Percentiles rank a stretch among this genome's conserved stretches.
Evolutionary conservation across 768 basidiomycete species (phyloP).

Genomic region (Omphalotus guepiniiformis): DNA sequence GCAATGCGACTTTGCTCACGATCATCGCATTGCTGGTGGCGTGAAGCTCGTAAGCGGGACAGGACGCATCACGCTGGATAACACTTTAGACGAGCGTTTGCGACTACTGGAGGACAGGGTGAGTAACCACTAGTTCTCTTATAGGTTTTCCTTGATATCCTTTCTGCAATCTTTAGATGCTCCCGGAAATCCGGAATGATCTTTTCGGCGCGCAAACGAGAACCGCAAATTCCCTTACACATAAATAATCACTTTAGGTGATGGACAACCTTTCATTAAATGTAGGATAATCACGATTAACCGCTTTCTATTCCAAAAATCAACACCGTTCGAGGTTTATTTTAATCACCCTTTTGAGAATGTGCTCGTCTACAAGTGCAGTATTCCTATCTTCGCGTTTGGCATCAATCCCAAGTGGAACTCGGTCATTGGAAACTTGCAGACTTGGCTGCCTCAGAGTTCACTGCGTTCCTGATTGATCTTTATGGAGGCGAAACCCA

Average conservation of each 20-base stretch:
- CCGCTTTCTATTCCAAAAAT: no score
- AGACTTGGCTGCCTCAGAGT: no score
- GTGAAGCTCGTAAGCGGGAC: constrained; percentile 69
- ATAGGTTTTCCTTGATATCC: constrained; percentile 8
- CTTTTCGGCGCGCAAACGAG: constrained; percentile 85
- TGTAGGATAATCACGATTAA: no score
- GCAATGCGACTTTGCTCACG: neutral
- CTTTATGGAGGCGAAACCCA: no score
- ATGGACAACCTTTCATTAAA: no score
- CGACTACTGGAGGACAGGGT: constrained; percentile 87
- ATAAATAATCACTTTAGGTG: constrained; percentile 26
- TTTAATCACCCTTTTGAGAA: neutral
- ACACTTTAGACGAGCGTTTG: constrained; percentile 90
- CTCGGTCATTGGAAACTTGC: no score
- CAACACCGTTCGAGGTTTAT: no score
- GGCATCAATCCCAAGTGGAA: no score
- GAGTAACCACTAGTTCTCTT: constrained; percentile 76
- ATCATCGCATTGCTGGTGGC: constrained; percentile 68
- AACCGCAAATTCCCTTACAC: constrained; percentile 94
- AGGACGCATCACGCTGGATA: constrained; percentile 84
- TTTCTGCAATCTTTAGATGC: constrained; percentile 59
- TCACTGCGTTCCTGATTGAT: no score
- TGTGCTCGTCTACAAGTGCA: neutral
- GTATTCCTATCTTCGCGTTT: neutral
- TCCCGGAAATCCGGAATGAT: constrained; percentile 88